Evolutionary conservation across 2,329 filamentous ascomycete species (phyloP).

Genomic region (Fusarium haematococcum): DNA sequence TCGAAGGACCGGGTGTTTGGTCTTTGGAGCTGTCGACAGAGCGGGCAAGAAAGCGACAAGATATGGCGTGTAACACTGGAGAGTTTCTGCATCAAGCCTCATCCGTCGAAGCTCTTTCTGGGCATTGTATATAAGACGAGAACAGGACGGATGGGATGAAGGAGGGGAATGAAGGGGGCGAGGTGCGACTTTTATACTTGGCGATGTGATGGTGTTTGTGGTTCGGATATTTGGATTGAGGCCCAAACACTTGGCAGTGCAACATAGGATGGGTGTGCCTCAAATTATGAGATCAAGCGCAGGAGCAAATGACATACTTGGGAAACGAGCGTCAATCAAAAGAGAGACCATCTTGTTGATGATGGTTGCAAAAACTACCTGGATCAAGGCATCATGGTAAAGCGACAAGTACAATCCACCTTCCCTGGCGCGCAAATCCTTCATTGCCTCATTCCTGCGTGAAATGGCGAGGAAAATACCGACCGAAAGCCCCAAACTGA

Average conservation of each 20-base stretch:
- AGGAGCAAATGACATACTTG: neutral
- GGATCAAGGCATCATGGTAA: neutral
- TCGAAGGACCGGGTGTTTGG: no score
- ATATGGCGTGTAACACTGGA: no score
- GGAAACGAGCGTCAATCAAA: neutral
- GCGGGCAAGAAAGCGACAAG: no score
- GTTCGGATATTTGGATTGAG: neutral
- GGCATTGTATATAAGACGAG: neutral
- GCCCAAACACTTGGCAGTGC: neutral
- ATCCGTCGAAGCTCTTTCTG: no score
- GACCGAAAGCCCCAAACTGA: neutral
- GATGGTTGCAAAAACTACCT: neutral
- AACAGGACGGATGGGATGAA: neutral
- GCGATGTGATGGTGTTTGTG: neutral
- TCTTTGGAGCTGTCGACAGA: no score
- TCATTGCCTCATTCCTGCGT: neutral
- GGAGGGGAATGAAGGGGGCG: neutral
- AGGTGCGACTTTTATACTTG: neutral
- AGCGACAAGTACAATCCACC: neutral
- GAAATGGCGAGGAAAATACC: neutral
- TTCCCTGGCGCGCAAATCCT: neutral
- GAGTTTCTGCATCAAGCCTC: no score
- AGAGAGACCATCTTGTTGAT: neutral
- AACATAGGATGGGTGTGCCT: neutral
- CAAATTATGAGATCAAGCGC: neutral